Conservation (phyloP, 2,329 filamentous ascomycete genomes). For the Fusarium torreyae region DNA sequence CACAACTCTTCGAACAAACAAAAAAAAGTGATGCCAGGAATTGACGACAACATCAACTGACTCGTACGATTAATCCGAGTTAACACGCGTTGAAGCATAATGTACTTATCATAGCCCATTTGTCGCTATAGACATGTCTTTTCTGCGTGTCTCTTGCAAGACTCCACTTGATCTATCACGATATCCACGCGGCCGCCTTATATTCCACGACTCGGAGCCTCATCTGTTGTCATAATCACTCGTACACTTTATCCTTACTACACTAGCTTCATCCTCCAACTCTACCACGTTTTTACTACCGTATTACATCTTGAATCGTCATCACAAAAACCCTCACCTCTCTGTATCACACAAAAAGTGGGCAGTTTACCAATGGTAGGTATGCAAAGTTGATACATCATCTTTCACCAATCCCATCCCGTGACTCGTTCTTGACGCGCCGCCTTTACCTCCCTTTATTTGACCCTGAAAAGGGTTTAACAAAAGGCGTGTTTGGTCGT, state of each 20-base stretch:
- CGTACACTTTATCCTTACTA: neutral
- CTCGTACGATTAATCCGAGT: neutral
- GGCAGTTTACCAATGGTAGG: neutral
- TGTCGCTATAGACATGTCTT: conserved; percentile 11
- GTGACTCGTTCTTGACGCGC: conserved; percentile 31
- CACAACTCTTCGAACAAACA: neutral
- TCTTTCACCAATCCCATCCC: conserved; percentile 20
- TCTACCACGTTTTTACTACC: neutral
- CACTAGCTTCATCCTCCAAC: neutral
- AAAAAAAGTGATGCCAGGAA: neutral
- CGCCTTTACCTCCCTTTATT: conserved; percentile 21
- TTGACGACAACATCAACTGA: conserved; percentile 2
- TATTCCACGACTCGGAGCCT: neutral
- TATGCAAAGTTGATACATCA: conserved; percentile 42
- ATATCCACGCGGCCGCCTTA: conserved; percentile 4
- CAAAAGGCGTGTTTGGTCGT: neutral
- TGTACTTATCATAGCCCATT: neutral
- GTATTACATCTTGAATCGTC: neutral
- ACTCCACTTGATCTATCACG: conserved; percentile 26
- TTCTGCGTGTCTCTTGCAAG: conserved; percentile 1
- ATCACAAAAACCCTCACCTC: neutral
- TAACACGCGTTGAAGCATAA: neutral
- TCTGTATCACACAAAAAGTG: neutral
- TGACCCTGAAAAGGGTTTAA: neutral
- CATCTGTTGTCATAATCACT: conserved; percentile 1